These are phyloP conservation scores for Lathyrus oleraceus DNA, from an alignment of 306 rosid species.

Conservation along the genomic window DNA sequence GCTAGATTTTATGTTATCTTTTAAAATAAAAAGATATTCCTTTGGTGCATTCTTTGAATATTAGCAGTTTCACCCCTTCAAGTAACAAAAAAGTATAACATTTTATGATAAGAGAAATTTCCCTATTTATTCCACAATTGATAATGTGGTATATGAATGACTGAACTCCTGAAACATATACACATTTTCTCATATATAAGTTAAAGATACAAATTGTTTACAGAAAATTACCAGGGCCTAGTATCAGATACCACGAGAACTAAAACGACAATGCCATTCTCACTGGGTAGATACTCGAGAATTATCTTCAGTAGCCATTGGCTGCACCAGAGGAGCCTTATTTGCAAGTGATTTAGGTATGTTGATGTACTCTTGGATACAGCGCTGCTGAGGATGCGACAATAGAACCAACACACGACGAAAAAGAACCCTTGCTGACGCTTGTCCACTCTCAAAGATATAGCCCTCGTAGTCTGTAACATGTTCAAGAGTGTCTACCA, in stretches of 20 bases:
- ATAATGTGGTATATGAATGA: background rate
- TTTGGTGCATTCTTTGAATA: background rate
- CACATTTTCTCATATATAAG: constrained; percentile 2
- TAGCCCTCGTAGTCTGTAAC: constrained; percentile 90
- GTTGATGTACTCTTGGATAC: constrained; percentile 66
- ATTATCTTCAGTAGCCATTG: constrained; percentile 55
- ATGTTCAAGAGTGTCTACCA: constrained; percentile 83
- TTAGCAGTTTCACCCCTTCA: background rate
- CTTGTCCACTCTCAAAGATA: constrained; percentile 91
- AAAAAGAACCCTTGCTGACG: constrained; percentile 63
- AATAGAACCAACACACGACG: constrained; percentile 64
- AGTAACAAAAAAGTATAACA: background rate
- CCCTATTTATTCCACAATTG: no score
- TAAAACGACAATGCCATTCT: constrained; percentile 27
- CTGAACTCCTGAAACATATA: background rate
- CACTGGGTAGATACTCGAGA: constrained; percentile 52
- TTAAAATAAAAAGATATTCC: background rate
- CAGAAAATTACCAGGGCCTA: constrained; percentile 20
- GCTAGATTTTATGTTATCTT: background rate
- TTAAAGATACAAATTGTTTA: constrained; percentile 26
- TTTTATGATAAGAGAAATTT: background rate
- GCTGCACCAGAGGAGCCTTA: constrained; percentile 53
- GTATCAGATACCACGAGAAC: constrained; percentile 8
- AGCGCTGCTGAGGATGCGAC: constrained; percentile 90
- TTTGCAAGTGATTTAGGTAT: constrained; percentile 72